A percentile compares a stretch with the other conserved stretches of the same genome.
Evolutionary conservation across 2,329 filamentous ascomycete species (phyloP).

Genomic region (Colletotrichum sp.): DNA sequence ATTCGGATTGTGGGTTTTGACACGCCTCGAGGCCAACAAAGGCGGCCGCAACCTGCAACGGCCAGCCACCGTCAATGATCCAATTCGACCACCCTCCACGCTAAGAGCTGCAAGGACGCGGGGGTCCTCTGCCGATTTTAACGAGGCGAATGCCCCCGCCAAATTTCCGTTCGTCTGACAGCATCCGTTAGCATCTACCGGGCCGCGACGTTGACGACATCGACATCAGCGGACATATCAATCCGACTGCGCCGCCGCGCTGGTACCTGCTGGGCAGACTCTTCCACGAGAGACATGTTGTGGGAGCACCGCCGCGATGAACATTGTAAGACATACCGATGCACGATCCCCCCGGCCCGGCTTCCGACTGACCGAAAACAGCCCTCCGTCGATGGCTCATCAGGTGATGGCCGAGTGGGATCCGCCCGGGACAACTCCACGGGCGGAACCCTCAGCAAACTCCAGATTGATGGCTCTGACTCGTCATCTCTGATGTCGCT

Average conservation of each 20-base stretch:
- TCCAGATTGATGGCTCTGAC: slow-evolving; percentile 36
- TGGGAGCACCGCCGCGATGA: neutral
- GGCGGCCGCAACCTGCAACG: neutral
- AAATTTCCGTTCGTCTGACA: neutral
- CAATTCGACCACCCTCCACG: neutral
- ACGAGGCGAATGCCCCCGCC: neutral
- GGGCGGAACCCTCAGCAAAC: slow-evolving; percentile 39
- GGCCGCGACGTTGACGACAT: neutral
- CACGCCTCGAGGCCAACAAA: neutral
- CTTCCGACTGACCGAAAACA: neutral
- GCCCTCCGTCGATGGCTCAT: slow-evolving; percentile 4
- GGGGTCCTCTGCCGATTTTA: neutral
- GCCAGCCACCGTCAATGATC: neutral
- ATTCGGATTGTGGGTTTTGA: neutral
- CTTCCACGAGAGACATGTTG: neutral
- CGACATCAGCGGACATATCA: neutral
- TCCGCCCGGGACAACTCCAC: slow-evolving; percentile 47
- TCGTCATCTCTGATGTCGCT: slow-evolving; percentile 45
- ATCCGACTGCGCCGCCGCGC: neutral
- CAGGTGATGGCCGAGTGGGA: slow-evolving; percentile 45
- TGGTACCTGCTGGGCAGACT: neutral
- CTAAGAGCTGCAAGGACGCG: neutral
- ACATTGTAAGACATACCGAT: neutral
- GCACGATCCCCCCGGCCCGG: neutral
- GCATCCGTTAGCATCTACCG: neutral